Conservation (phyloP, 208 protist genomes). For the Leishmania martiniquensis region DNA sequence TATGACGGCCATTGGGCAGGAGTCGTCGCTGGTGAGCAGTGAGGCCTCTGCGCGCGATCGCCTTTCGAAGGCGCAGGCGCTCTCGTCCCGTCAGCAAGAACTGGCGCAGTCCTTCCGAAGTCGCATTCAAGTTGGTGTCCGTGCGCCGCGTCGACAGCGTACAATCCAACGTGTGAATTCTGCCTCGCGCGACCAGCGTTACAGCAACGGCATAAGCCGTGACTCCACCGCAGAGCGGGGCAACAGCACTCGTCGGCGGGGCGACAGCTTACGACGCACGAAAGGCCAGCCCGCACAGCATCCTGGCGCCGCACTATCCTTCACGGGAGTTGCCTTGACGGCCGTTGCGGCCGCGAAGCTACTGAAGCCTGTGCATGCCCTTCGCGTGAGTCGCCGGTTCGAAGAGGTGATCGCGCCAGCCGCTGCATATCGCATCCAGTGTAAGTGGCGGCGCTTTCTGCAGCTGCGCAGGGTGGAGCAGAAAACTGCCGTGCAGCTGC, state of each 20-base stretch:
- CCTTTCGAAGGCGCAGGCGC: neutral
- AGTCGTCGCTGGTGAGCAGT: slow-evolving; percentile 10
- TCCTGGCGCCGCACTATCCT: slow-evolving; percentile 13
- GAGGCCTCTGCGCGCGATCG: neutral
- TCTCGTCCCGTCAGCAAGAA: slow-evolving; percentile 24
- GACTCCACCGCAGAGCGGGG: slow-evolving; percentile 13
- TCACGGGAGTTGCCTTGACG: slow-evolving; percentile 18
- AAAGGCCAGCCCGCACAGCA: slow-evolving; percentile 1
- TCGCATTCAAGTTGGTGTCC: slow-evolving; percentile 43
- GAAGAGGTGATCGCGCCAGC: slow-evolving; percentile 47
- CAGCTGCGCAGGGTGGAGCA: slow-evolving; percentile 47
- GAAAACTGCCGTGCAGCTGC: slow-evolving; percentile 33
- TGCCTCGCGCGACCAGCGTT: neutral
- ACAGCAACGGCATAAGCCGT: slow-evolving; percentile 4
- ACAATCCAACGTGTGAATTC: slow-evolving; percentile 4
- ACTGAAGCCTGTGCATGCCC: slow-evolving; percentile 27
- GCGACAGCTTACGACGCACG: slow-evolving; percentile 9
- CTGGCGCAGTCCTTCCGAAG: slow-evolving; percentile 40
- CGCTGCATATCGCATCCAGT: slow-evolving; percentile 75
- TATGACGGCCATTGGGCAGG: neutral
- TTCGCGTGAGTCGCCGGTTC: slow-evolving; percentile 31
- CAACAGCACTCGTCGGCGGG: slow-evolving; percentile 15
- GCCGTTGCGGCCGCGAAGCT: slow-evolving; percentile 38
- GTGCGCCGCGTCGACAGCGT: slow-evolving; percentile 18
- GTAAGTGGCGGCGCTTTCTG: slow-evolving; percentile 49